These are phyloP conservation scores for Coemansia sp. DNA, from an alignment of 371 early-diverging fungal species.

Conservation along the genomic window DNA sequence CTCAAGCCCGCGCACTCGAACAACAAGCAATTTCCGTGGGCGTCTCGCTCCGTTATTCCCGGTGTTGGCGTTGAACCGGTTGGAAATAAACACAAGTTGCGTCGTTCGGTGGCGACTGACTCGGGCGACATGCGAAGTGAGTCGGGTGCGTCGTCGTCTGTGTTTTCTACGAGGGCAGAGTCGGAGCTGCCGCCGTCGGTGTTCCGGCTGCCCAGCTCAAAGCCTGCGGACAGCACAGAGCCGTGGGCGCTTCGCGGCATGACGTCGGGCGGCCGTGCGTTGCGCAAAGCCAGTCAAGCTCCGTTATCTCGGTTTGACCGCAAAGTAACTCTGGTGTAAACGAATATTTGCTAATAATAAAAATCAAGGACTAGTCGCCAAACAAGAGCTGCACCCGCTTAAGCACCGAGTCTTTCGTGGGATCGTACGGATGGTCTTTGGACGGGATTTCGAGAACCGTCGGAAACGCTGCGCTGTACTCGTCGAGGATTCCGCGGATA, in stretches of 20 bases:
- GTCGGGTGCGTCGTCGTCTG: conserved; percentile 26
- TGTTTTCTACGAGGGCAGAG: conserved; percentile 11
- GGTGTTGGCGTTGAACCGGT: neutral
- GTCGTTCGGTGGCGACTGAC: conserved; percentile 4
- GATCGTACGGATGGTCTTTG: conserved; percentile 97
- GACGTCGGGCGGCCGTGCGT: conserved; percentile 38
- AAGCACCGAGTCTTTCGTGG: conserved; percentile 91
- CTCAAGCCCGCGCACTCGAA: conserved; percentile 27
- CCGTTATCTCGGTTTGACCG: conserved; percentile 29
- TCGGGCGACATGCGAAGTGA: neutral
- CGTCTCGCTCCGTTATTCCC: conserved; percentile 1
- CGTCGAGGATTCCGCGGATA: conserved; percentile 88
- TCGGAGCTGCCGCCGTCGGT: conserved; percentile 35
- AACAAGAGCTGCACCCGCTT: conserved; percentile 93
- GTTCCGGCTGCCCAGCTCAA: conserved; percentile 26
- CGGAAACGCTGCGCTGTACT: conserved; percentile 90
- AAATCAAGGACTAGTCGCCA: conserved; percentile 61
- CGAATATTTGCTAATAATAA: neutral
- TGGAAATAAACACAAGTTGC: conserved; percentile 24
- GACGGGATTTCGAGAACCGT: conserved; percentile 97
- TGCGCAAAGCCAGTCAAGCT: conserved; percentile 32
- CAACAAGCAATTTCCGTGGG: conserved; percentile 26
- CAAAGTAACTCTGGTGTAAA: conserved; percentile 19
- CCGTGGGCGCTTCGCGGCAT: conserved; percentile 32
- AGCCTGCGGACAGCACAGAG: neutral